Base-by-base conservation (phyloP, 1,284 basidiomycete species). In the Moesziomyces sp. region DNA sequence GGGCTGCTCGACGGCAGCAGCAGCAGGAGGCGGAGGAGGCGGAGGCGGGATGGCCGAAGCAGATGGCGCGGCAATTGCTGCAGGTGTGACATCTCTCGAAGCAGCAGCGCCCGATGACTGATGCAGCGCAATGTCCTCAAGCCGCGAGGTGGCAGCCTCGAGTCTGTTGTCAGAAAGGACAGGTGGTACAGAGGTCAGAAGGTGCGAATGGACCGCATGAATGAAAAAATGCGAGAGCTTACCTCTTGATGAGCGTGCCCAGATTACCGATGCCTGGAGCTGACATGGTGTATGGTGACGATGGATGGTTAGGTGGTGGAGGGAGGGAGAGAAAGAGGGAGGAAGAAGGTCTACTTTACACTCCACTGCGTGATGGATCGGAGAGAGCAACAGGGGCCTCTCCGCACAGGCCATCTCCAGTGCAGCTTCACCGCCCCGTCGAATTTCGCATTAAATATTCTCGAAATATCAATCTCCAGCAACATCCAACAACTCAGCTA, bases 141-240 rank as follows among this genome's bases (percentile, higher is more conserved):
- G 89, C 55, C 96, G 90, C 52, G 93, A 94, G 9, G 94, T 95
- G 3, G 94, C 93, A 47, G 97, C 96, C 87, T 96, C 92, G 26
- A 83, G 76, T 43, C 80, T 82, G 52, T 40, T 5, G 44, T 28
- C 26, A 47, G 33, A 26, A 16, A 5, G 42, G 23, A 44, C n/a
- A 21, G 11, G 61, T 55, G 26, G 58, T 46, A 23, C 24, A 23
- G 16, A 43, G 33, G 28, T 33, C 23, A 46, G 48, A 45, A 5
- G 26, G n/a, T 13, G 7, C 5, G 5, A 5, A 5, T 38, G 23
- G 14, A 14, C 16, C 38, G 18, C 11, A 23, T 33, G 38, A 5
- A 18, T 23, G 3, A 4, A 8, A 10, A 10, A 2, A 10, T 26
- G 18, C 3, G 3, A 13, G 10, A 58, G 30, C 80, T 45, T 52